Base-by-base conservation (phyloP, 1,139 yeast genomes). In the Kodamaea derodonti region DNA sequence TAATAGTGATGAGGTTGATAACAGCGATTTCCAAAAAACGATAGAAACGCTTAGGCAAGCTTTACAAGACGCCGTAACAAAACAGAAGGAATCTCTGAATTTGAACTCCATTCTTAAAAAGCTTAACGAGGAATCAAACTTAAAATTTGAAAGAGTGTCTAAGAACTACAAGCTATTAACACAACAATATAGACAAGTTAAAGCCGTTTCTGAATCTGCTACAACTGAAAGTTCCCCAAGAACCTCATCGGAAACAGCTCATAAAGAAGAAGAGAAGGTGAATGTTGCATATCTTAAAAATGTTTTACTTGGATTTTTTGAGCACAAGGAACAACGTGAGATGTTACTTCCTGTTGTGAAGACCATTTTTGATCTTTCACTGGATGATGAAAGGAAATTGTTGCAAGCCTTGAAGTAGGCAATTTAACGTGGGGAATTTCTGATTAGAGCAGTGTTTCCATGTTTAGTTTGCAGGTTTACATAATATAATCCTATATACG, bases 241-340 rank as follows among this genome's bases (percentile, higher is more conserved):
- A 15, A 14, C 16, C 6, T 30, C 37, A 13, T 18, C 31, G 11
- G 45, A 33, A 12, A 23, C 31, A 9, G 11, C 29, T 23, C 12
- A 24, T 17, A 13, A 15, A 8, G 31, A 30, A 20, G 34, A 36
- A 20, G 42, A 40, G 22, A 33, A 40, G 35, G 22, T 64, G 20
- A 68, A 82, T 49, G 66, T 82, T 20, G 86, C 92, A 14, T 92
- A 92, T 54, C 72, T 88, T 35, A 85, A 84, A 54, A 92, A 92
- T 53, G 97, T 92, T 2, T 60, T 92, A 14, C 62, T 92, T 7
- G 97, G 97, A 2, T 92, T 84, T 55, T 61, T 92, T 42, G 97
- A 90, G 52, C 95, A 86, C 52, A 84, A 75, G 49, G 97, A 90
- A n/a, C 97, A 90, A 57, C 69, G 97, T 35, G 79, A 72, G 24